Conservation (phyloP, 2,329 filamentous ascomycete genomes). For the Atkinsonella texensis region DNA sequence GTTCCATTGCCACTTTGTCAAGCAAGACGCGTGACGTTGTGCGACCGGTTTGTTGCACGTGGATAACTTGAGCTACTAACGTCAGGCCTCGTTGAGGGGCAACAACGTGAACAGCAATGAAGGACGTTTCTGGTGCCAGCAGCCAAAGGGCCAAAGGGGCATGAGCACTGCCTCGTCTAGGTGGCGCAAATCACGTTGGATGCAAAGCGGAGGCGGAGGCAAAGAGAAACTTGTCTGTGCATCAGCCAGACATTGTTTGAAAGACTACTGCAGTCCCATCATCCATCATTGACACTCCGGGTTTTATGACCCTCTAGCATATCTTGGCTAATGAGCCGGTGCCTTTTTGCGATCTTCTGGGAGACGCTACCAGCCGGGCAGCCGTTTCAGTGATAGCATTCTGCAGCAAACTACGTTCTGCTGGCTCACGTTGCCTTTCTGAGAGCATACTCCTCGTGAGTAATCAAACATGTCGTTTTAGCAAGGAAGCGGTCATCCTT, state of each 20-base stretch:
- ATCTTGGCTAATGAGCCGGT: neutral
- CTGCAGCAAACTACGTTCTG: no score
- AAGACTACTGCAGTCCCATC: neutral
- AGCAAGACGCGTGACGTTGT: neutral
- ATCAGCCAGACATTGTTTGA: constrained; percentile 2
- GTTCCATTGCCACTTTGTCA: neutral
- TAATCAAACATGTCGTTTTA: neutral
- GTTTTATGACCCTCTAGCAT: neutral
- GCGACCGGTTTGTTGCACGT: neutral
- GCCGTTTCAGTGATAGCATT: no score
- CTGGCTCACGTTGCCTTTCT: no score
- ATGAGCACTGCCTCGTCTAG: neutral
- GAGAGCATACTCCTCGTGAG: neutral
- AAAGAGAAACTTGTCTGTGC: neutral
- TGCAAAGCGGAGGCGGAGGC: neutral
- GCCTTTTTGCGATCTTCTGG: no score
- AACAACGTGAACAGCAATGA: neutral
- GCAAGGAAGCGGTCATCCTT: no score
- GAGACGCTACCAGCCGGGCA: no score
- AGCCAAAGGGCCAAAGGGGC: neutral
- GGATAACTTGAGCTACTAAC: neutral
- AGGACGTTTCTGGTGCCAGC: neutral
- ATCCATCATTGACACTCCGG: neutral
- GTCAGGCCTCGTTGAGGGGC: neutral
- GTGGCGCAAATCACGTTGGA: neutral